Percentiles rank a stretch among this genome's conserved stretches.
These are phyloP conservation scores for Trametes sanguinea DNA, from an alignment of 768 basidiomycete species.

Conservation along the genomic window DNA sequence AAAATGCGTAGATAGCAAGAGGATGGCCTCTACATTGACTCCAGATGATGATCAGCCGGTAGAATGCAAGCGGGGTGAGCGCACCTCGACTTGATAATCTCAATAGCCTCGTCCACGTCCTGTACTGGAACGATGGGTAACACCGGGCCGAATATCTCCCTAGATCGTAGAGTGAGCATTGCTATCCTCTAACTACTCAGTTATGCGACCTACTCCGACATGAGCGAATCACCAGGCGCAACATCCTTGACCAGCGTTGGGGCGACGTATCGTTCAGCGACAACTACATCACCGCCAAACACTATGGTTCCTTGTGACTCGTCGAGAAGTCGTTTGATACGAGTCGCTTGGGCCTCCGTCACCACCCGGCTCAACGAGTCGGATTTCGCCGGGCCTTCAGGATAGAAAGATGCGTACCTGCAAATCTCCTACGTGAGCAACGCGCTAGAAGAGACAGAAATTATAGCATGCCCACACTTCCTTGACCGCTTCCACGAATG, in stretches of 20 bases:
- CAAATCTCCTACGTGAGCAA: too few species aligned
- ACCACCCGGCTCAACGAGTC: conserved; percentile 55
- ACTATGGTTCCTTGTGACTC: conserved; percentile 38
- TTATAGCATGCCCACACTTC: conserved; percentile 26
- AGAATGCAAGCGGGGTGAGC: not conserved
- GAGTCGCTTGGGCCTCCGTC: conserved; percentile 50
- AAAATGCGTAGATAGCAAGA: conserved; percentile 77
- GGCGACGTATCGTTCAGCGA: not conserved
- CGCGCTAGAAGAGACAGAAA: not conserved
- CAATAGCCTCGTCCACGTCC: conserved; percentile 64
- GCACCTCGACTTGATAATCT: conserved; percentile 46
- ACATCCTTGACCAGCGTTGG: not conserved
- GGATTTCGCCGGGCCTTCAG: conserved; percentile 39
- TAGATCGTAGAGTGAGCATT: conserved; percentile 26
- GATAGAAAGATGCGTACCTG: conserved; percentile 53
- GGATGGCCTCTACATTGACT: conserved; percentile 59
- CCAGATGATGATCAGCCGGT: too few species aligned
- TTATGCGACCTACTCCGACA: not conserved
- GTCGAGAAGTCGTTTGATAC: conserved; percentile 62
- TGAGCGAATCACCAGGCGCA: not conserved
- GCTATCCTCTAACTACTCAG: too few species aligned
- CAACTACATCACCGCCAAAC: not conserved
- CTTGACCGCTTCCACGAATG: conserved; percentile 41
- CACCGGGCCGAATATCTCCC: conserved; percentile 82
- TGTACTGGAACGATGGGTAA: conserved; percentile 71